Evolutionary conservation across 139 green algal genomes (phyloP), one percentile per base, ranked within the genome.

Genomic region (Tetradesmus lagerheimii): DNA sequence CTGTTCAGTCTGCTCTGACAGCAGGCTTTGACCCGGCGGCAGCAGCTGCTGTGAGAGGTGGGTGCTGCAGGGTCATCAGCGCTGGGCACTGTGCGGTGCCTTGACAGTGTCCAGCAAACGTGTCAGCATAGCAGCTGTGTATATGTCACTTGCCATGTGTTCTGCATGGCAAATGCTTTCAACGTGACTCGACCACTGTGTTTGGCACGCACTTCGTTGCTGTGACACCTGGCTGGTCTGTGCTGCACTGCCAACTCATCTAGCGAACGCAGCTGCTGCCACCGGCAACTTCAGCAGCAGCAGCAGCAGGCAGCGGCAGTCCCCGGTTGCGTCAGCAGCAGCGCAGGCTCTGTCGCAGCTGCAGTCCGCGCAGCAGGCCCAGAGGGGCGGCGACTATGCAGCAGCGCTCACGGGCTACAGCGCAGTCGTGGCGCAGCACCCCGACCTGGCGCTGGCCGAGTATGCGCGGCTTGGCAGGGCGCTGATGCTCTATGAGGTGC

Each of bases 401-500:
- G 80, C 80, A 74, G 80, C 80, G 0, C 39, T 75, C 3, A 12
- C 53, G 45, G 80, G 43, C 31, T 86, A 86, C 80, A 75, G 34
- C n/a, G 29, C 45, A 35, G 80, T 86, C 0, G 80, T 86, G 45
- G 14, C 45, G 20, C 29, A 74, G n/a, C 45, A 86, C 80, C 80
- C 80, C 34, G 80, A 86, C 80, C 45, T 86, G 12, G 80, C 80
- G 31, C n/a, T 86, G 31, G 45, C 80, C 23, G 80, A 86, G 45
- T 86, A 86, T 53, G 82, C 57, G 27, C 43, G 82, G 38, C 57
- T 87, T n/a, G 82, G 82, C 6, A 37, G 82, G 34, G 82, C 82
- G 16, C 27, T 87, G 3, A 78, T 87, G 53, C 82, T 87, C 14
- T 86, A 86, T 45, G 43, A 86, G 80, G 82, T 87, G 53, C 16